Evolutionary conservation across 768 basidiomycete species (phyloP).

Genomic region (Chalciporus pseudorubinellus): DNA sequence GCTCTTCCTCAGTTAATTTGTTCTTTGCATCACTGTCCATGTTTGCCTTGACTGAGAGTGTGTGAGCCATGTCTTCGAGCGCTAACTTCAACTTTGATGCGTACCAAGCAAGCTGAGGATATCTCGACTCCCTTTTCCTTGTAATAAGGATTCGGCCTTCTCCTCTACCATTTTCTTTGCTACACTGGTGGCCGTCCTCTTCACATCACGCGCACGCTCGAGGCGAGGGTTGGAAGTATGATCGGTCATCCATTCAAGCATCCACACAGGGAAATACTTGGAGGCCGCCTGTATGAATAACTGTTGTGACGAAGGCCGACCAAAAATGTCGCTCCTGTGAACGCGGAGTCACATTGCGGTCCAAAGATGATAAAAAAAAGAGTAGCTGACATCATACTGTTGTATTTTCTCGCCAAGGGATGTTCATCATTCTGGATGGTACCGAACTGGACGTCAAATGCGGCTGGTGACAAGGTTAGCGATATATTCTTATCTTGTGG

Average conservation of each 20-base stretch:
- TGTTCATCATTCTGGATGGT: slow-evolving; percentile 10
- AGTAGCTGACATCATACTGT: slow-evolving; percentile 11
- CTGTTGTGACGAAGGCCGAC: slow-evolving; percentile 14
- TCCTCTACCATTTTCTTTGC: slow-evolving; percentile 20
- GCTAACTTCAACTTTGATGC: neutral
- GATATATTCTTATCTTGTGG: neutral
- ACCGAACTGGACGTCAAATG: slow-evolving; percentile 39
- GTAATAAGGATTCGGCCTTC: slow-evolving; percentile 10
- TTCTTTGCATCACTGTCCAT: slow-evolving; percentile 26
- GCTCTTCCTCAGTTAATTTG: slow-evolving; percentile 21
- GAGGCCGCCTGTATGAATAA: slow-evolving; percentile 16
- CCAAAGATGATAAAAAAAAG: too few species aligned
- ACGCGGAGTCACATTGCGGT: neutral
- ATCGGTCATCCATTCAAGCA: slow-evolving; percentile 1
- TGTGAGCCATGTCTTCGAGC: neutral
- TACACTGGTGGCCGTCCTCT: neutral
- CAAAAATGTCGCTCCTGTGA: slow-evolving; percentile 14
- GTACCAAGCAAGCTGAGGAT: slow-evolving; percentile 39
- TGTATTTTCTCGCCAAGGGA: slow-evolving; percentile 9
- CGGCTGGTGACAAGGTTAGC: slow-evolving; percentile 27
- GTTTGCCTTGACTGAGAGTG: slow-evolving; percentile 25
- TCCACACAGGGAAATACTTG: slow-evolving; percentile 12
- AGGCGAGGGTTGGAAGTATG: neutral
- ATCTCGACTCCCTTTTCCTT: slow-evolving; percentile 16
- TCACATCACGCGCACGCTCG: slow-evolving; percentile 14